Evolutionary conservation across 2,329 filamentous ascomycete genomes (phyloP).

Genomic region (Fusarium setosum): DNA sequence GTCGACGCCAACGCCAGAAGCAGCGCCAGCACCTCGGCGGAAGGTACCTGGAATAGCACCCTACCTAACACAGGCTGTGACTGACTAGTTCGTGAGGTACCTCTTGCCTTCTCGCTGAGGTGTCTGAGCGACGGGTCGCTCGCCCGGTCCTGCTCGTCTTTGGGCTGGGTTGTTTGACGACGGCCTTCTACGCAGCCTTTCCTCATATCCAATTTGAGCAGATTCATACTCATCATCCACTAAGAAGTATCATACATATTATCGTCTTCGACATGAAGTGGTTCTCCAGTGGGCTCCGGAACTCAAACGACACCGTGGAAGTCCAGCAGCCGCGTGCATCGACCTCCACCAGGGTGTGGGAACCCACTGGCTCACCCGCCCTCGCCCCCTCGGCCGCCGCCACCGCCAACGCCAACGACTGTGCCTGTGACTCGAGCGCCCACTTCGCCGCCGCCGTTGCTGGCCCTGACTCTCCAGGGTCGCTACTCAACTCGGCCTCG

Average conservation of each 20-base stretch:
- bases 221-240: neutral
- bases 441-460: slow-evolving; percentile 40
- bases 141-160: neutral
- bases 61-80: slow-evolving; percentile 3
- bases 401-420: slow-evolving; percentile 37
- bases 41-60: slow-evolving; percentile 28
- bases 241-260: neutral
- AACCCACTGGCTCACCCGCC: slow-evolving; percentile 28
- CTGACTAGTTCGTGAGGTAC: slow-evolving; percentile 7
- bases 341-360: slow-evolving; percentile 33
- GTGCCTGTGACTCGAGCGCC: slow-evolving; percentile 39
- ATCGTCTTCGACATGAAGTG: slow-evolving; percentile 8
- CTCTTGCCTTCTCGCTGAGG: neutral
- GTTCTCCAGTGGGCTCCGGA: slow-evolving; percentile 42
- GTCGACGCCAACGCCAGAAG: neutral
- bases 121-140: neutral
- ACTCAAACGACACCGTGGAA: slow-evolving; percentile 38
- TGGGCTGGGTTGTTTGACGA: neutral
- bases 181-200: neutral
- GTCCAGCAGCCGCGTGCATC: slow-evolving; percentile 36
- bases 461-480: slow-evolving; percentile 49
- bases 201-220: neutral
- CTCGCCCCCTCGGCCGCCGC: slow-evolving; percentile 39
- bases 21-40: slow-evolving; percentile 4
- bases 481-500: slow-evolving; percentile 47